A percentile compares a stretch with the other conserved stretches of the same genome.
Conservation (phyloP, 1,284 basidiomycete genomes). For the Anthracocystis setariae region DNA sequence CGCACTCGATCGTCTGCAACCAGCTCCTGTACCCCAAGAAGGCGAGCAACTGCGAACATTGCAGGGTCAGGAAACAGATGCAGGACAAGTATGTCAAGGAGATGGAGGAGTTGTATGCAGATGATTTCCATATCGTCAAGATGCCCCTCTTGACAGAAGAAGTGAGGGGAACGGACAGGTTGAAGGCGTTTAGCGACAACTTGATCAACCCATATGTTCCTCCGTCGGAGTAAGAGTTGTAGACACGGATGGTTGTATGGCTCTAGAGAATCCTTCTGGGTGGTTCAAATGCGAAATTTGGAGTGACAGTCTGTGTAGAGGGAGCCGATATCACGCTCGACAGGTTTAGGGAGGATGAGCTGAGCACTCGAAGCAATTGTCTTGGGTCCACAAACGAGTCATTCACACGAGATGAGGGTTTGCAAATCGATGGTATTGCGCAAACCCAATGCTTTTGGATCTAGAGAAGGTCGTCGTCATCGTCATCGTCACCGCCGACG, state of each 20-base stretch:
- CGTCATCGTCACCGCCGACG: constrained; percentile 57
- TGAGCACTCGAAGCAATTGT: no score
- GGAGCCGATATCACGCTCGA: no score
- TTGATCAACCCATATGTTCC: constrained; percentile 60
- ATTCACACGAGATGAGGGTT: not conserved
- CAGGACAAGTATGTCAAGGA: constrained; percentile 75
- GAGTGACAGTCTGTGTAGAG: no score
- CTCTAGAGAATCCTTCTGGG: no score
- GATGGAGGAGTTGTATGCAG: constrained; percentile 66
- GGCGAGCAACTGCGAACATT: constrained; percentile 93
- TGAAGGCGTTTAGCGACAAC: constrained; percentile 73
- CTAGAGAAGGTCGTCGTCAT: constrained; percentile 66
- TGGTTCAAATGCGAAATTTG: no score
- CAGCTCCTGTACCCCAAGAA: constrained; percentile 93
- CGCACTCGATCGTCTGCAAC: constrained; percentile 98
- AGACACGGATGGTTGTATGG: not conserved
- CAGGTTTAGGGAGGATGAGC: no score
- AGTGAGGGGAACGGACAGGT: constrained; percentile 91
- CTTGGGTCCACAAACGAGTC: no score
- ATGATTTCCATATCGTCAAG: constrained; percentile 70
- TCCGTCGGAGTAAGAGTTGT: constrained; percentile 32
- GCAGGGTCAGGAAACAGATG: constrained; percentile 92
- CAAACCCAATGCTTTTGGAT: no score
- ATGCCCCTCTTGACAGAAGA: constrained; percentile 95
- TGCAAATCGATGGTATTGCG: not conserved